Evolutionary conservation across 2,329 filamentous ascomycete species (phyloP), one percentile per base, ranked within the genome.

Genomic region (Sphaerostilbella broomeana): DNA sequence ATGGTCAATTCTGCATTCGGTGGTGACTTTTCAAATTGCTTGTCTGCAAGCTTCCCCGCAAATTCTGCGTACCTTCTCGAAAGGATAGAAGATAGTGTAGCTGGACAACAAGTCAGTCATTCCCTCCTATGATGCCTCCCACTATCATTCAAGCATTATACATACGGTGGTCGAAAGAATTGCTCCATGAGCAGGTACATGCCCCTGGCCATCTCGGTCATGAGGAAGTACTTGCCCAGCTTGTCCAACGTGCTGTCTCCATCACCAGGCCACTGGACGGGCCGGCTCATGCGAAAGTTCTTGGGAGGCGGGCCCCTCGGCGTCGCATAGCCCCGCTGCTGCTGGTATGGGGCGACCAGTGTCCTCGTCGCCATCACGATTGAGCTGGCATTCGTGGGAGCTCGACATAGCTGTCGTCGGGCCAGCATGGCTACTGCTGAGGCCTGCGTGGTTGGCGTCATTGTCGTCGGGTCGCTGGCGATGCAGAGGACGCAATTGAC

Each of bases 151-250:
- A 13, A 16, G 8, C n/a, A 31, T 0, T 28, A 24, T 17, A 88
- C 88, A 75, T 76, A 97, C 85, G 92, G 89, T 68, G 90, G 87
- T 65, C 92, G 76, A 74, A 98, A 97, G 77, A 84, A 98, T 72
- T 98, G 90, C 77, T 98, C 92, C 60, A 98, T 62, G 65, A 92
- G 79, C 52, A 98, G 81, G 61, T 95, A 98, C 92, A 98, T 97
- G 65, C 92, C 92, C 59, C 92, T 81, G 63, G 86, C 76, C 84
- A 97, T 92, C 75, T 98, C 92, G 38, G 85, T 81, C 73, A 97
- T 70, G 61, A 98, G 76, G 69, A 98, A 98, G 73, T 88, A 97
- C 62, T 89, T 92, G 53, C 86, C 88, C 48, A 87, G 74, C 63
- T 82, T 84, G 67, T 95, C 87, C 52, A 94, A 68, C 24, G 84